A percentile compares a stretch with the other conserved stretches of the same genome.
phyloP scores from a whole-genome alignment of 2,329 filamentous ascomycete genomes.

The Colletotrichum abscissum region DNA sequence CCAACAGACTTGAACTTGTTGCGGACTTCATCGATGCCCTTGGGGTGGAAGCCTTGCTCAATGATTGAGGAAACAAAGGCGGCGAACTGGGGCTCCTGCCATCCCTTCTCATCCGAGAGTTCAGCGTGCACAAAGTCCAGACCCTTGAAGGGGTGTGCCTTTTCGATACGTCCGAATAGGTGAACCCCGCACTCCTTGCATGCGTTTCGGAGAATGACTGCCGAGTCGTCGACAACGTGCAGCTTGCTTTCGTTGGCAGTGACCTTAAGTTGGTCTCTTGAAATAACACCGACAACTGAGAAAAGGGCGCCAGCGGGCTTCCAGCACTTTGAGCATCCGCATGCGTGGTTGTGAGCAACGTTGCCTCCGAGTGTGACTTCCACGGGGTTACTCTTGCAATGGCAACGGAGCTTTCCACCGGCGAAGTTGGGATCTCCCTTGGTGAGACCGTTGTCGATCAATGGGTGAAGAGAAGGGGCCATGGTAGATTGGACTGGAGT shows the following conservation, averaged over 20 bases:
- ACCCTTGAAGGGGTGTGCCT: conserved; percentile 74
- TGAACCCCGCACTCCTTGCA: conserved; percentile 72
- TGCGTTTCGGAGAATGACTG: conserved; percentile 70
- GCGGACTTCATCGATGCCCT: conserved; percentile 66
- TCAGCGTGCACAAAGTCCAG: conserved; percentile 77
- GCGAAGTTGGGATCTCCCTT: conserved; percentile 65
- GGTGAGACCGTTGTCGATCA: conserved; percentile 70
- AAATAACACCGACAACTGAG: conserved; percentile 71
- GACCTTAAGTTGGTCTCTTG: conserved; percentile 64
- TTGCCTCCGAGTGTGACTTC: conserved; percentile 68
- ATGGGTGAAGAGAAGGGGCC: conserved; percentile 66
- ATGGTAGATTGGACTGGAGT: conserved; percentile 36
- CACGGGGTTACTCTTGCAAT: conserved; percentile 66
- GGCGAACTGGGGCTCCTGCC: conserved; percentile 79
- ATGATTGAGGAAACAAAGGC: conserved; percentile 76
- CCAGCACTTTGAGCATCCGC: conserved; percentile 80
- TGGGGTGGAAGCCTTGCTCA: conserved; percentile 72
- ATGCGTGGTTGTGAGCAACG: conserved; percentile 76
- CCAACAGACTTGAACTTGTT: conserved; percentile 63
- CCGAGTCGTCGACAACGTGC: conserved; percentile 63
- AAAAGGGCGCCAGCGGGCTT: conserved; percentile 74
- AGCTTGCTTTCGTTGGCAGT: conserved; percentile 70
- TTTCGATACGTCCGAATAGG: conserved; percentile 73
- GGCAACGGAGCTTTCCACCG: conserved; percentile 72
- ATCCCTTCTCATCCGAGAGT: conserved; percentile 69